Conservation (phyloP, 2,329 filamentous ascomycete genomes). For the Venturia carpophila region DNA sequence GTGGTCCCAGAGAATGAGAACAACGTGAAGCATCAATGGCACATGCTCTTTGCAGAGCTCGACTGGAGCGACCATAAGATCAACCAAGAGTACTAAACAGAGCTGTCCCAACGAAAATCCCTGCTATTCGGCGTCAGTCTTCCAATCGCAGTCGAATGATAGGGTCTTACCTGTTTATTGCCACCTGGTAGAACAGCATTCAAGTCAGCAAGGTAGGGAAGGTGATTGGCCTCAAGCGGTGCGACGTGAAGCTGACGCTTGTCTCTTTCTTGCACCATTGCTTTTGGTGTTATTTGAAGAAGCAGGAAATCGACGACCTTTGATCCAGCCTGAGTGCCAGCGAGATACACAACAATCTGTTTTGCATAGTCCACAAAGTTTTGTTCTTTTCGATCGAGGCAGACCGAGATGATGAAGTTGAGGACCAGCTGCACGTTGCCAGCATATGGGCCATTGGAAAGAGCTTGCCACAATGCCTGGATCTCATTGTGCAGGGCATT, state of each 20-base stretch:
- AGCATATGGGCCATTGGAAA: slow-evolving; percentile 84
- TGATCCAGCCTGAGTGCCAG: slow-evolving; percentile 73
- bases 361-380: slow-evolving; percentile 98
- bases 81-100: slow-evolving; percentile 86
- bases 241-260: slow-evolving; percentile 35
- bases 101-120: slow-evolving; percentile 90
- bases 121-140: slow-evolving; percentile 38
- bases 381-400: slow-evolving; percentile 87
- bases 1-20: slow-evolving; percentile 94
- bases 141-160: slow-evolving; percentile 27
- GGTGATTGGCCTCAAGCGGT: slow-evolving; percentile 61
- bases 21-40: slow-evolving; percentile 79
- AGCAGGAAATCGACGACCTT: slow-evolving; percentile 93
- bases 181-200: slow-evolving; percentile 69
- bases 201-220: slow-evolving; percentile 88
- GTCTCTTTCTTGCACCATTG: slow-evolving; percentile 87
- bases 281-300: slow-evolving; percentile 83
- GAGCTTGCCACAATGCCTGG: slow-evolving; percentile 91
- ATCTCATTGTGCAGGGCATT: slow-evolving; percentile 90
- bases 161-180: slow-evolving; percentile 49
- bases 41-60: slow-evolving; percentile 71
- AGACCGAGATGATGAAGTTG: slow-evolving; percentile 92
- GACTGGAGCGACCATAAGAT: slow-evolving; percentile 89
- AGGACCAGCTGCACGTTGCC: slow-evolving; percentile 92
- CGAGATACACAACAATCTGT: slow-evolving; percentile 94